phyloP scores from a whole-genome alignment of 306 rosid genomes.

The Prunus mira region DNA sequence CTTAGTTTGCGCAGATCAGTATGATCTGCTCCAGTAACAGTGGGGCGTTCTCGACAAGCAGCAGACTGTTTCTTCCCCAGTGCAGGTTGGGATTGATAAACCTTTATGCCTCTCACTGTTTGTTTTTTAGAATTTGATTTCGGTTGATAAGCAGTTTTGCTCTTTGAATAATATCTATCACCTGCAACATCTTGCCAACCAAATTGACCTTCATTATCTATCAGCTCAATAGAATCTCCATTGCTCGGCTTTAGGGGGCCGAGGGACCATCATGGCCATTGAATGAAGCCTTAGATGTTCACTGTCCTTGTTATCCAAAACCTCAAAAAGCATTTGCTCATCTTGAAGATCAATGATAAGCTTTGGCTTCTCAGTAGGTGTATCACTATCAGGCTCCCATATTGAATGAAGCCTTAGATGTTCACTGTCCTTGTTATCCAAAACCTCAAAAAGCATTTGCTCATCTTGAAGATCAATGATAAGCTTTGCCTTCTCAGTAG shows the following conservation, averaged over 20 bases:
- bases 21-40: too few relatives aligned
- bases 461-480: slow-evolving; percentile 89
- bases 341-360: slow-evolving; percentile 89
- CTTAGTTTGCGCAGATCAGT: too few relatives aligned
- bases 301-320: slow-evolving; percentile 59
- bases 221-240: slow-evolving; percentile 57
- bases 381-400: slow-evolving; percentile 59
- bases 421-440: slow-evolving; percentile 55
- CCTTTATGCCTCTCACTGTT: slow-evolving; percentile 63
- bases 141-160: slow-evolving; percentile 72
- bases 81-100: slow-evolving; percentile 85
- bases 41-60: slow-evolving; percentile 37
- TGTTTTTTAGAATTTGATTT: slow-evolving; percentile 73
- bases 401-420: slow-evolving; percentile 72
- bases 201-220: slow-evolving; percentile 68
- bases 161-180: slow-evolving; percentile 71
- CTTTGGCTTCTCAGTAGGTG: slow-evolving; percentile 53
- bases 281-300: slow-evolving; percentile 69
- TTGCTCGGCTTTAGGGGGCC: slow-evolving; percentile 38
- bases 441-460: slow-evolving; percentile 84
- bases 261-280: slow-evolving; percentile 66
- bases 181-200: slow-evolving; percentile 74
- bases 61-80: slow-evolving; percentile 63
- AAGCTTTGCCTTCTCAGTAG: slow-evolving; percentile 61
- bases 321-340: slow-evolving; percentile 86